phyloP scores from a whole-genome alignment of 768 basidiomycete genomes.

The Psilocybe sp. region DNA sequence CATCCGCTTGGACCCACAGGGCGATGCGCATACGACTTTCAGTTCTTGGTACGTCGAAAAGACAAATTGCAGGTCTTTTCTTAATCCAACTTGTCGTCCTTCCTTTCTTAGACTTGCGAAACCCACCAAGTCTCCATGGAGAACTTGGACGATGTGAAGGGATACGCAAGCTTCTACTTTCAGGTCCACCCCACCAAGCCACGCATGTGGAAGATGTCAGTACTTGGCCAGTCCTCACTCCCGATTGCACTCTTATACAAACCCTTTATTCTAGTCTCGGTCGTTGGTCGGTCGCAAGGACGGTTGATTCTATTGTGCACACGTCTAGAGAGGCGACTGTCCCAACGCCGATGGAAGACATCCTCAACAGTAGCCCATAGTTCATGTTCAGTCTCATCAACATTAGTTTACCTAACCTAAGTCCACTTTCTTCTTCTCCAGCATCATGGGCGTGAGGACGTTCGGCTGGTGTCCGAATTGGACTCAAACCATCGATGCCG shows the following conservation, averaged over 20 bases:
- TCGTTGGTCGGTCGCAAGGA: slow-evolving; percentile 40
- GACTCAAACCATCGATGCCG: slow-evolving; percentile 27
- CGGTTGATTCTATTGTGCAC: slow-evolving; percentile 33
- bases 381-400: slow-evolving; percentile 13
- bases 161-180: slow-evolving; percentile 43
- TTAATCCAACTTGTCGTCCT: background rate
- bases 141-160: slow-evolving; percentile 31
- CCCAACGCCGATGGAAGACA: slow-evolving; percentile 29
- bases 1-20: slow-evolving; percentile 33
- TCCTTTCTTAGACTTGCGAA: slow-evolving; percentile 21
- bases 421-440: slow-evolving; percentile 2
- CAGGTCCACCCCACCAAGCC: slow-evolving; percentile 43
- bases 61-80: background rate
- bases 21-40: slow-evolving; percentile 35
- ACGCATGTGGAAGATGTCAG: slow-evolving; percentile 41
- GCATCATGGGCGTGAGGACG: slow-evolving; percentile 31
- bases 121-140: slow-evolving; percentile 32
- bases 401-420: background rate
- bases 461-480: slow-evolving; percentile 41
- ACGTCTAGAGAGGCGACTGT: slow-evolving; percentile 35
- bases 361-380: slow-evolving; percentile 22
- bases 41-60: slow-evolving; percentile 29
- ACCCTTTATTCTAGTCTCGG: too few species aligned
- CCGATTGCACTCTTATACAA: too few species aligned
- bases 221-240: too few species aligned